Evolutionary conservation across 768 basidiomycete species (phyloP).

Genomic region (Galerina marginata): DNA sequence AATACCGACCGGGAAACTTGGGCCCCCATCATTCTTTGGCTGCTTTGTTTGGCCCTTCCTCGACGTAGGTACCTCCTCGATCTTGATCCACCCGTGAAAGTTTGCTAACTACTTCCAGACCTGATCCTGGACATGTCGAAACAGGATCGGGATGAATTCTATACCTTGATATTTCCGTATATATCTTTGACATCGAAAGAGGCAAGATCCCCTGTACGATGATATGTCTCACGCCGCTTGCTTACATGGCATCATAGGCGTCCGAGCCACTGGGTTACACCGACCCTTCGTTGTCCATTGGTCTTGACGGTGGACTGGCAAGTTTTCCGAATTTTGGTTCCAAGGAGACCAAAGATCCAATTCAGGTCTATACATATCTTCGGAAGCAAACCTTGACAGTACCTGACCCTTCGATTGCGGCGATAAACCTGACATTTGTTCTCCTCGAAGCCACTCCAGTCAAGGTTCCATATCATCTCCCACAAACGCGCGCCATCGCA

Average conservation of each 20-base stretch:
- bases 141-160: slow-evolving; percentile 46
- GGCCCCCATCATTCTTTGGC: slow-evolving; percentile 41
- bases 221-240: slow-evolving; percentile 15
- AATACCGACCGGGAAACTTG: slow-evolving; percentile 24
- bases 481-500: slow-evolving; percentile 51
- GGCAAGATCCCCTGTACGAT: slow-evolving; percentile 19
- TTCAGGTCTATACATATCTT: slow-evolving; percentile 10
- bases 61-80: slow-evolving; percentile 37
- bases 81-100: slow-evolving; percentile 19
- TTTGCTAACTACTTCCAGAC: slow-evolving; percentile 24
- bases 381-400: slow-evolving; percentile 22
- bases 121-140: slow-evolving; percentile 42
- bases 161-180: slow-evolving; percentile 29
- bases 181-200: slow-evolving; percentile 23
- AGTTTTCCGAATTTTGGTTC: background rate
- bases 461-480: slow-evolving; percentile 55
- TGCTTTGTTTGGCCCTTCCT: slow-evolving; percentile 45
- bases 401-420: slow-evolving; percentile 46
- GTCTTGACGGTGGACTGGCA: slow-evolving; percentile 2
- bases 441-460: slow-evolving; percentile 52
- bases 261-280: background rate
- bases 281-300: background rate
- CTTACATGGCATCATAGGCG: slow-evolving; percentile 3
- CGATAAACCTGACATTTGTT: slow-evolving; percentile 59
- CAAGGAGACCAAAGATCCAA: background rate